A percentile compares a stretch with the other conserved stretches of the same genome.
Conservation (phyloP, 306 rosid genomes). For the Rosa rugosa region DNA sequence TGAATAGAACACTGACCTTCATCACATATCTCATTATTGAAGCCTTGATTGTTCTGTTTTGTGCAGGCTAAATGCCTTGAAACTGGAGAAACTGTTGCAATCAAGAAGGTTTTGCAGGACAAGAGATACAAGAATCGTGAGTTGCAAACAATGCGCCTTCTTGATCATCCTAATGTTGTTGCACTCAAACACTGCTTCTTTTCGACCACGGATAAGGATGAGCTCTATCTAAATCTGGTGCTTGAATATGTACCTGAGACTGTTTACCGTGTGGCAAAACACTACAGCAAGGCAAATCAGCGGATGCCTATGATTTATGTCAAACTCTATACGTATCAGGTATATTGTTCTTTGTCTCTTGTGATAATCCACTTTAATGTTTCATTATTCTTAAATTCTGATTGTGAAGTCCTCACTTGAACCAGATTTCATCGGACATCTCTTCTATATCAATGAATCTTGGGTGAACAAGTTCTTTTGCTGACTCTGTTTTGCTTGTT, state of each 20-base stretch:
- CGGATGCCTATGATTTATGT: conserved; percentile 73
- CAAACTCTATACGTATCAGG: conserved; percentile 73
- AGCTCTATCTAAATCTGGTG: conserved; percentile 73
- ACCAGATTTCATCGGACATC: not conserved
- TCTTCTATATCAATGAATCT: not conserved
- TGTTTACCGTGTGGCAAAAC: conserved; percentile 62
- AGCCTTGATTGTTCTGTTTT: conserved; percentile 22
- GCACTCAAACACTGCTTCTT: conserved; percentile 74
- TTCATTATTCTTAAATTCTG: not conserved
- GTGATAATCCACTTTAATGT: not conserved
- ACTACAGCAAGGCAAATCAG: conserved; percentile 68
- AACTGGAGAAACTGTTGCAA: conserved; percentile 65
- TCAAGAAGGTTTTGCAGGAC: conserved; percentile 68
- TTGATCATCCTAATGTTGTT: conserved; percentile 70
- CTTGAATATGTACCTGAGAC: conserved; percentile 72
- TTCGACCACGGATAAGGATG: conserved; percentile 67
- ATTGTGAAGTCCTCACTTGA: not conserved
- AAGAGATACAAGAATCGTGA: conserved; percentile 72
- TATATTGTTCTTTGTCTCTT: conserved; percentile 9
- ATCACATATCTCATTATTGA: conserved; percentile 3
- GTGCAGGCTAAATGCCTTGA: conserved; percentile 69
- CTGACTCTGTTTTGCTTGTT: not conserved
- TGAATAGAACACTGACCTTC: not conserved
- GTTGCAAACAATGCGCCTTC: conserved; percentile 78
- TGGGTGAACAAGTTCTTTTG: not conserved